These are phyloP conservation scores for Aspergillus ustus DNA, from an alignment of 2,329 filamentous ascomycete genomes.

Conservation along the genomic window DNA sequence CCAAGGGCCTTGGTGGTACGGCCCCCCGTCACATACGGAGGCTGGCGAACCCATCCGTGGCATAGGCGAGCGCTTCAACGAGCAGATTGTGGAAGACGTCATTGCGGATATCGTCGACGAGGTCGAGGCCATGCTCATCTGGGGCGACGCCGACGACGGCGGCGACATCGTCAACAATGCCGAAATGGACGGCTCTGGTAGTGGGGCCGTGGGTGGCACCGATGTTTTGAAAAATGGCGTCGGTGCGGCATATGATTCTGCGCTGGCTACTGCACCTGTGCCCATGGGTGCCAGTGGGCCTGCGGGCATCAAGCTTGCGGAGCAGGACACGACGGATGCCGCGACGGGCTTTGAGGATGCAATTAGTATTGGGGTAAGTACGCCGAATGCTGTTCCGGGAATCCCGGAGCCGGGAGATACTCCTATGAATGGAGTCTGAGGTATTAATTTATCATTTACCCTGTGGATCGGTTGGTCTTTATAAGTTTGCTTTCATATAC, in stretches of 20 bases:
- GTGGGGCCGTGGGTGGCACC: conserved; percentile 35
- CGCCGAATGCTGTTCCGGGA: conserved; percentile 23
- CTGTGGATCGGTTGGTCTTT: background rate
- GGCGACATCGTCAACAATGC: conserved; percentile 38
- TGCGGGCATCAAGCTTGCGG: conserved; percentile 24
- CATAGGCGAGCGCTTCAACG: conserved; percentile 78
- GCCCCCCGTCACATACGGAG: conserved; percentile 64
- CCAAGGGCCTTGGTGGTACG: conserved; percentile 89
- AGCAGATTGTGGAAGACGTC: conserved; percentile 94
- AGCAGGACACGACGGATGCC: conserved; percentile 23
- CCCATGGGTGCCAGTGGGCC: conserved; percentile 6
- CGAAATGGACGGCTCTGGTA: conserved; percentile 31
- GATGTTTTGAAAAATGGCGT: conserved; percentile 40
- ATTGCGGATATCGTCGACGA: conserved; percentile 94
- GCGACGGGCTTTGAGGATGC: conserved; percentile 26
- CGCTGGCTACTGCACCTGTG: conserved; percentile 17
- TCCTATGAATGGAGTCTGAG: conserved; percentile 25
- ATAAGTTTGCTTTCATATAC: background rate
- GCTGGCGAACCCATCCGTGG: conserved; percentile 56
- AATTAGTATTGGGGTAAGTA: conserved; percentile 29
- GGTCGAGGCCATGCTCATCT: conserved; percentile 75
- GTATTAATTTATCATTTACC: background rate
- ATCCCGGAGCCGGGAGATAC: conserved; percentile 20
- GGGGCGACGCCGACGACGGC: conserved; percentile 42
- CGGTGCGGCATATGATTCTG: conserved; percentile 35